Evolutionary conservation across 345 rosid genomes (phyloP).

Genomic region (Citropsis articulata): DNA sequence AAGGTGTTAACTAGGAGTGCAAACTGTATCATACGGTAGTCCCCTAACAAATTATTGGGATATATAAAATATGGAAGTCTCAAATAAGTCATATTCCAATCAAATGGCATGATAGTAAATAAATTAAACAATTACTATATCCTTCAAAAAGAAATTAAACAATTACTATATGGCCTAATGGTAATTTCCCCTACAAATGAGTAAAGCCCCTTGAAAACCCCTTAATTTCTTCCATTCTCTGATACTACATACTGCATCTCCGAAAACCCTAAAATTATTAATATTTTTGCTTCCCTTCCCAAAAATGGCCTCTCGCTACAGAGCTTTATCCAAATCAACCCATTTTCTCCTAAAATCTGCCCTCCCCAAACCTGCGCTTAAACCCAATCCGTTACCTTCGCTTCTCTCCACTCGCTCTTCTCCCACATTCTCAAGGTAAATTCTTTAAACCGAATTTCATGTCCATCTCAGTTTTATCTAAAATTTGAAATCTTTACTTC

Average conservation of each 20-base stretch:
- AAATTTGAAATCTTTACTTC: conserved; percentile 5
- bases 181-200: not conserved
- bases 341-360: conserved; percentile 51
- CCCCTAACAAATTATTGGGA: not conserved
- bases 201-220: conserved; percentile 21
- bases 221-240: not conserved
- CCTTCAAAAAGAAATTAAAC: too few species aligned
- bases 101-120: too few species aligned
- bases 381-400: conserved; percentile 40
- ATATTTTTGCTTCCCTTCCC: not conserved
- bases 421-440: conserved; percentile 46
- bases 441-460: not conserved
- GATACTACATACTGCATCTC: not conserved
- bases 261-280: conserved; percentile 20
- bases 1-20: too few species aligned
- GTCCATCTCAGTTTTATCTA: not conserved
- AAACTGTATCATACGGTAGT: too few species aligned
- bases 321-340: conserved; percentile 65
- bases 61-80: not conserved
- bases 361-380: conserved; percentile 46
- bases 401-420: conserved; percentile 41
- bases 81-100: too few species aligned
- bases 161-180: not conserved
- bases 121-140: not conserved
- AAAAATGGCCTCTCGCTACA: conserved; percentile 69